Base-by-base conservation (phyloP, 2,329 filamentous ascomycete genomes). In the Epichloe uncinata region DNA sequence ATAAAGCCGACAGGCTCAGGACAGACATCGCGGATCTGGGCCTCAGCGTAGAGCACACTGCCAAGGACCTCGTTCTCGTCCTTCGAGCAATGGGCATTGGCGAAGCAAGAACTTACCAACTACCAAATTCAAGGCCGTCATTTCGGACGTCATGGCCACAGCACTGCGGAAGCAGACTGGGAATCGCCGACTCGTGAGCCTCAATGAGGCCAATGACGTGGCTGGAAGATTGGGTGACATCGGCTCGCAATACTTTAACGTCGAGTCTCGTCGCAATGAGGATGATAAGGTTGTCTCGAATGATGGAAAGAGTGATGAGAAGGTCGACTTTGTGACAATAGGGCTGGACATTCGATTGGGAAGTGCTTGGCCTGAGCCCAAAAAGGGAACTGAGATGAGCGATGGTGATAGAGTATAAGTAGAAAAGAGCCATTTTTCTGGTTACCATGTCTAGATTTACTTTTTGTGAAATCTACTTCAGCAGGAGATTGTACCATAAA, bases 121-220 rank as follows among this genome's bases (percentile, higher is more conserved):
- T 18, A 34, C 43, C 15, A 45, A 51, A 12, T 40, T 55, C 33
- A 57, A 58, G 45, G 43, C 53, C 11, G 58, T 65, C 36, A 57
- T 63, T 36, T 67, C 64, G 63, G 66, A 68, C 49, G 50, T 68
- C 38, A 67, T 65, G 51, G 53, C 49, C 30, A 66, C 63, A 0
- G 54, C 58, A 13, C 61, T 66, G 57, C 49, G 57, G 44, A 59
- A 58, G 49, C 53, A 63, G 35, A 59, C 63, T 30, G 64, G 60
- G 34, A 69, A 68, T 55, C 70, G 77, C 30, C 70, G 70, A 3
- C 69, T 80, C 15, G 74, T 77, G 46, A 76, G 71, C 53, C 65
- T 79, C 45, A 70, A 73, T 58, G 74, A 79, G 58, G 76, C 75
- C 46, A 79, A 78, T 57, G 75, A 81, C 57, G 77, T 80, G 55